These are phyloP conservation scores for Penicillium fimorum DNA, from an alignment of 495 filamentous ascomycete genomes.

Conservation along the genomic window DNA sequence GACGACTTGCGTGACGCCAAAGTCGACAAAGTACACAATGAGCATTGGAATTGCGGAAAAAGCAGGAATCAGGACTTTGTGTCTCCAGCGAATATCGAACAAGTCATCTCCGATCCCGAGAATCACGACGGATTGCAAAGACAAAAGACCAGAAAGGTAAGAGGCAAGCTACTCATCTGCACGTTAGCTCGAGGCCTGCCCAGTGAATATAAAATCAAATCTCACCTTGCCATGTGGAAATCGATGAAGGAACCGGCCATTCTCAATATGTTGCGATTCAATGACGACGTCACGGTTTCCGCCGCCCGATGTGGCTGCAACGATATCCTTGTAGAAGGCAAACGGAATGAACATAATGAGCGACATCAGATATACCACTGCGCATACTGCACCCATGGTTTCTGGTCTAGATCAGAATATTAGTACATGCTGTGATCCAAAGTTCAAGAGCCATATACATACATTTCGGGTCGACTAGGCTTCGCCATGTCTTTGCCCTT, in stretches of 20 bases:
- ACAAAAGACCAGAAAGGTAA: conserved; percentile 90
- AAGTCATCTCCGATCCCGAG: conserved; percentile 94
- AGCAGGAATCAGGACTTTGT: conserved; percentile 96
- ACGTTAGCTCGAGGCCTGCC: background rate
- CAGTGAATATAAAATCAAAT: background rate
- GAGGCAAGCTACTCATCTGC: conserved; percentile 69
- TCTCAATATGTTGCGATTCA: conserved; percentile 62
- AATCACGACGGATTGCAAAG: conserved; percentile 82
- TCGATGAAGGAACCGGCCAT: conserved; percentile 76
- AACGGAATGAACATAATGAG: conserved; percentile 94
- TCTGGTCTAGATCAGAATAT: conserved; percentile 62
- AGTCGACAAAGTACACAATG: conserved; percentile 96
- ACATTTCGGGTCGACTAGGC: conserved; percentile 70
- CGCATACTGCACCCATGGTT: conserved; percentile 95
- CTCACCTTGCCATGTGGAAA: conserved; percentile 92
- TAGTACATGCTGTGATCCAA: conserved; percentile 15
- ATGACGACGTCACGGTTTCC: conserved; percentile 85
- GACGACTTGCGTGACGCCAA: conserved; percentile 92
- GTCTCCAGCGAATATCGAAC: conserved; percentile 97
- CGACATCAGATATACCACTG: conserved; percentile 82
- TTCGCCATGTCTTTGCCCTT: conserved; percentile 93
- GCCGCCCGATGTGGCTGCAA: conserved; percentile 90
- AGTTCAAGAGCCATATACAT: conserved; percentile 27
- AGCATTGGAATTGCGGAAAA: conserved; percentile 93
- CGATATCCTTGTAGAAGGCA: conserved; percentile 96